Base-by-base conservation (phyloP, 371 early-diverging fungal genomes). In the Mucor racemosus region DNA sequence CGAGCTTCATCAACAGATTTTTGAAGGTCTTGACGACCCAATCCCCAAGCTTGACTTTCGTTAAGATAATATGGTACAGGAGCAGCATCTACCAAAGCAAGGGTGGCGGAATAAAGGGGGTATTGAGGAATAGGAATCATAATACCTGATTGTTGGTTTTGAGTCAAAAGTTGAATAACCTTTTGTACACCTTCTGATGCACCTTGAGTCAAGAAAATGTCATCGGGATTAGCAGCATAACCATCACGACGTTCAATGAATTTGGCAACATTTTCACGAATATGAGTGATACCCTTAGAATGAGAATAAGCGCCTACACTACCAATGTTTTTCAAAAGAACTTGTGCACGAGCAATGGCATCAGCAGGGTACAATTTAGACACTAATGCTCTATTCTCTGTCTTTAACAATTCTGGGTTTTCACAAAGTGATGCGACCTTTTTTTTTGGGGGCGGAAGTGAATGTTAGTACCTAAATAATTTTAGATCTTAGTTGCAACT, bases 71-170 rank as follows among this genome's bases (percentile, higher is more conserved):
- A 99, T 1, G 92, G 95, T 6, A 98, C 97, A 31, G 92, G 88
- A 5, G 85, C 79, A 5, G 94, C 97, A 70, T 91, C 83, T 62
- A 90, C 86, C 31, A 96, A 79, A 0, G 95, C 82, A 35, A 98
- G 84, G 0, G 94, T 90, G n/a, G 98, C 99, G n/a, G 96, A 93
- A 80, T 99, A 99, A 34, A 99, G 89, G 17, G 99, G 99, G 70
- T 99, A 99, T 75, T 99, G 99, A 17, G 99, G 99, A 60, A 97
- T 96, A 17, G 99, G 99, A 15, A 98, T 97, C 95, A 98, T 92
- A 71, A 97, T 86, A 36, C 98, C 98, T 17, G 95, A 93, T 39
- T 91, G 85, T 36, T 77, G 64, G 73, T 92, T 77, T 53, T 92
- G 74, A 5, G 95, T 92, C 41, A 98, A 74, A 62, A 94, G 74